Conservation (phyloP, 2,329 filamentous ascomycete species). For the Purpureocillium lavendulum region DNA sequence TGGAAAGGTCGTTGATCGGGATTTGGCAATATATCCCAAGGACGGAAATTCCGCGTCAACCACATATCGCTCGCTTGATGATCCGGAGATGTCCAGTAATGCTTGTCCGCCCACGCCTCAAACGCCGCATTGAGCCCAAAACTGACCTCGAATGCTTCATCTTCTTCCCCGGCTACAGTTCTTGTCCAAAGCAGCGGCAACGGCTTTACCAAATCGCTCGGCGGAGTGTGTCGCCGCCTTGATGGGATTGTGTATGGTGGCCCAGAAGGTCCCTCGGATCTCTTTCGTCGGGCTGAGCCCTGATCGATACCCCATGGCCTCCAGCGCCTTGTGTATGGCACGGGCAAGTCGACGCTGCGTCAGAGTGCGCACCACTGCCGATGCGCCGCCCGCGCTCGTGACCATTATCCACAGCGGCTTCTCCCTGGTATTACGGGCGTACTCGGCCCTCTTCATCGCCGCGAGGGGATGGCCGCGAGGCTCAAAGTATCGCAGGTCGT, state of each 20-base stretch:
- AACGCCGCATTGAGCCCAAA: too few relatives aligned
- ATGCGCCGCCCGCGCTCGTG: constrained; percentile 5
- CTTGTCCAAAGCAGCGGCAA: constrained; percentile 10
- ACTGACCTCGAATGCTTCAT: neutral
- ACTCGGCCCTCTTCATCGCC: constrained; percentile 14
- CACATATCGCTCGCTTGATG: too few relatives aligned
- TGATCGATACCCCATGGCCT: constrained; percentile 14
- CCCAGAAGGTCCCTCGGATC: constrained; percentile 17
- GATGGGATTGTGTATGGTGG: constrained; percentile 10
- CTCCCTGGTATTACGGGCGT: constrained; percentile 15
- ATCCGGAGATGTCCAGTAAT: too few relatives aligned
- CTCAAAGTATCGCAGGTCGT: constrained; percentile 22
- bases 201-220: constrained; percentile 11
- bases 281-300: constrained; percentile 5
- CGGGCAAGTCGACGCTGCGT: constrained; percentile 15
- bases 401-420: constrained; percentile 24
- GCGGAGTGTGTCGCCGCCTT: constrained; percentile 8
- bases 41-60: too few relatives aligned
- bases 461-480: constrained; percentile 22
- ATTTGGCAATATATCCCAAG: too few relatives aligned
- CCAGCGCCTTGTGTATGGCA: constrained; percentile 18
- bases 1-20: too few relatives aligned
- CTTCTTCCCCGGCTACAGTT: constrained; percentile 2
- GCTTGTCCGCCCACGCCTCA: too few relatives aligned
- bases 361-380: constrained; percentile 16